A percentile compares a stretch with the other conserved stretches of the same genome.
Conservation (phyloP, 768 basidiomycete species). For the Rhizopogon rudus region DNA sequence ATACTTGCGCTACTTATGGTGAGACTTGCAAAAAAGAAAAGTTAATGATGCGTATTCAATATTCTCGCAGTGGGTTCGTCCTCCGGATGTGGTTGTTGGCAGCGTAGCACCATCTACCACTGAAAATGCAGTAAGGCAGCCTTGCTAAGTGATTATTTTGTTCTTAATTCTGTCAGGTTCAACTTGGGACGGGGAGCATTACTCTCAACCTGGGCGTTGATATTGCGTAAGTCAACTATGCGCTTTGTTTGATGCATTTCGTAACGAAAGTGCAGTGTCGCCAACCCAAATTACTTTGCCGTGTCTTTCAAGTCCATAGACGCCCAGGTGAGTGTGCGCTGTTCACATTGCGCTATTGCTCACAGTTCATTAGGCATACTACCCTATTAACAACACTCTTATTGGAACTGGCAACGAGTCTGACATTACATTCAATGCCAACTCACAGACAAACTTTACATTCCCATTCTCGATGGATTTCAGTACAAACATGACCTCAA, state of each 20-base stretch:
- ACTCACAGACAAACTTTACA: slow-evolving; percentile 57
- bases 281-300: slow-evolving; percentile 78
- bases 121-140: slow-evolving; percentile 39
- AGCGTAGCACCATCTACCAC: slow-evolving; percentile 33
- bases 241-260: background rate
- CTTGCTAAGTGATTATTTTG: background rate
- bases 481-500: slow-evolving; percentile 48
- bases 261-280: slow-evolving; percentile 45
- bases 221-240: slow-evolving; percentile 47
- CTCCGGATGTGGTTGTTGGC: slow-evolving; percentile 63
- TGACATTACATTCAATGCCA: slow-evolving; percentile 42
- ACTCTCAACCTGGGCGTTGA: slow-evolving; percentile 58
- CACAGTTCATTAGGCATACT: slow-evolving; percentile 47
- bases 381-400: slow-evolving; percentile 68
- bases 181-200: slow-evolving; percentile 38
- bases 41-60: slow-evolving; percentile 1
- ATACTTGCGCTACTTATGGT: slow-evolving; percentile 66
- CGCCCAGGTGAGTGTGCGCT: slow-evolving; percentile 42
- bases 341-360: slow-evolving; percentile 2
- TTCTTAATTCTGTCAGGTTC: slow-evolving; percentile 24
- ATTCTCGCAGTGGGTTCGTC: slow-evolving; percentile 62
- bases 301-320: slow-evolving; percentile 61
- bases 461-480: slow-evolving; percentile 75
- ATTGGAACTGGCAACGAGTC: slow-evolving; percentile 58
- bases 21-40: slow-evolving; percentile 18